Evolutionary conservation across 164 flowering plant species (phyloP).

Genomic region (Santalum album): DNA sequence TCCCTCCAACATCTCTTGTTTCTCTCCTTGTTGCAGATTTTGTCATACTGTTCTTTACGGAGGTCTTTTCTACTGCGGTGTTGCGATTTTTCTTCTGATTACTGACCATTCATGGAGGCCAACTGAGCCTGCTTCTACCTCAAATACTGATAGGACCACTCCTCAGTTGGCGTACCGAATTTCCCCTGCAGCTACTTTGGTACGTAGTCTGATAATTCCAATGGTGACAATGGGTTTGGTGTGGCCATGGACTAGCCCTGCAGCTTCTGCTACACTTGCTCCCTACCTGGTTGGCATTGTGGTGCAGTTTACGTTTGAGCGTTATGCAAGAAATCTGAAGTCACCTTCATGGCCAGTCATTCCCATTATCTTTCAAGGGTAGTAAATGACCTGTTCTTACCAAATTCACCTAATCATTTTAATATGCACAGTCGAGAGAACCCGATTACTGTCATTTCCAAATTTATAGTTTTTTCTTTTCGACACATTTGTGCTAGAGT

Average conservation of each 20-base stretch:
- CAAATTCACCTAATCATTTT: no score
- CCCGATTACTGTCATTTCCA: no score
- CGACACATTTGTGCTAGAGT: no score
- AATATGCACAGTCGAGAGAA: no score
- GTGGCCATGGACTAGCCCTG: slow-evolving; percentile 99
- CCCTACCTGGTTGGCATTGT: slow-evolving; percentile 92
- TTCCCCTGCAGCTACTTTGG: slow-evolving; percentile 66
- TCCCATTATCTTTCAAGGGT: slow-evolving; percentile 69
- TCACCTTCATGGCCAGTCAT: slow-evolving; percentile 82
- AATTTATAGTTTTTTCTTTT: no score
- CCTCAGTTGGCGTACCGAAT: slow-evolving; percentile 50
- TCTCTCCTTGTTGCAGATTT: slow-evolving; percentile 69
- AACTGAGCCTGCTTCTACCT: slow-evolving; percentile 14
- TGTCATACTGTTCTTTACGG: slow-evolving; percentile 93
- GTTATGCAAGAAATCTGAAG: slow-evolving; percentile 53
- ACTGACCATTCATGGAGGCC: slow-evolving; percentile 49
- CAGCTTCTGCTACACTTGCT: slow-evolving; percentile 97
- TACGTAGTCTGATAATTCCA: slow-evolving; percentile 74
- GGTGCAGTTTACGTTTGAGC: slow-evolving; percentile 94
- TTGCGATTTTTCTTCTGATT: slow-evolving; percentile 65
- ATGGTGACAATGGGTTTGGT: slow-evolving; percentile 97
- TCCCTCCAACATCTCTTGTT: neutral
- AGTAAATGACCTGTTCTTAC: neutral
- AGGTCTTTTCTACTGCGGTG: slow-evolving; percentile 91
- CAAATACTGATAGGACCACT: slow-evolving; percentile 12